Conservation (phyloP, 108 stramenopile species). For the Stephanodiscus triporus region DNA sequence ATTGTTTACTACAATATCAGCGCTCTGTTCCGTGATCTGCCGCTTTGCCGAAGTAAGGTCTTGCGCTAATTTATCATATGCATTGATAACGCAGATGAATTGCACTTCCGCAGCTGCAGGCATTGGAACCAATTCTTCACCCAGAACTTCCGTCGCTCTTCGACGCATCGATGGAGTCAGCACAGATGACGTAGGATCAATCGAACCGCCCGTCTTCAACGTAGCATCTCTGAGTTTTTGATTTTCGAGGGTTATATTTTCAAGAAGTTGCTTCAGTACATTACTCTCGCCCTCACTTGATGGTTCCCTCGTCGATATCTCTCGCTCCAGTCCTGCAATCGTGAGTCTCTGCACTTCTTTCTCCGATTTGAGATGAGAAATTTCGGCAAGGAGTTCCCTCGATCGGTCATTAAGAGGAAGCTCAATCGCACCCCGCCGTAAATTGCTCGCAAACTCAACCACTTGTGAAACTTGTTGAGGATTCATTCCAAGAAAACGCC, state of each 20-base stretch:
- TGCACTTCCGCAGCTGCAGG: slow-evolving; percentile 28
- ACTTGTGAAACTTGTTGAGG: slow-evolving; percentile 48
- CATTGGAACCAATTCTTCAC: slow-evolving; percentile 20
- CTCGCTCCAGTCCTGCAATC: slow-evolving; percentile 58
- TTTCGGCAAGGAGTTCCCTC: slow-evolving; percentile 45
- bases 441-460: slow-evolving; percentile 61
- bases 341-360: slow-evolving; percentile 48
- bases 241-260: slow-evolving; percentile 46
- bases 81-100: slow-evolving; percentile 28
- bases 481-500: slow-evolving; percentile 51
- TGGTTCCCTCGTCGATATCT: slow-evolving; percentile 29
- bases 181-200: neutral
- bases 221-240: slow-evolving; percentile 33
- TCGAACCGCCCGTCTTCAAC: neutral
- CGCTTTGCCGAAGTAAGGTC: slow-evolving; percentile 8
- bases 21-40: neutral
- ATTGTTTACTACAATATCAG: neutral
- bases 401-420: slow-evolving; percentile 60
- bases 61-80: slow-evolving; percentile 10
- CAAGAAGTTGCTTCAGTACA: slow-evolving; percentile 15
- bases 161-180: slow-evolving; percentile 15
- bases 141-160: slow-evolving; percentile 14
- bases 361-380: slow-evolving; percentile 48
- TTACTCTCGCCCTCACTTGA: slow-evolving; percentile 14
- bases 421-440: slow-evolving; percentile 50